Evolutionary conservation across 2,329 filamentous ascomycete species (phyloP).

Genomic region (Cadophora luteo-olivacea): DNA sequence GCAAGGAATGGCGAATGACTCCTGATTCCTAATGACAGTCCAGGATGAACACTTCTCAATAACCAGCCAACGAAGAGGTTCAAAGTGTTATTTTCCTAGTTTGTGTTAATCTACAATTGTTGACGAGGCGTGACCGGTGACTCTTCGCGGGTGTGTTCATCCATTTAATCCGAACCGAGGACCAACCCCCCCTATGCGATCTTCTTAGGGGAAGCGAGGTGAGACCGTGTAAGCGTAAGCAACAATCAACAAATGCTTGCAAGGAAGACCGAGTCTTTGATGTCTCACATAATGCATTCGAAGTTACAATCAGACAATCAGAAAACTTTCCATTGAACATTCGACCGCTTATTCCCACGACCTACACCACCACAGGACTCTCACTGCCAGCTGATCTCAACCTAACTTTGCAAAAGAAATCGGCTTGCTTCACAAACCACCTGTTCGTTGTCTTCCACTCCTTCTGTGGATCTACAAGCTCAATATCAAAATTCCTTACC

Average conservation of each 20-base stretch:
- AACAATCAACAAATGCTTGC: background rate
- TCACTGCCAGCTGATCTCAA: background rate
- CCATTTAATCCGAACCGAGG: background rate
- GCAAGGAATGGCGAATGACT: no score
- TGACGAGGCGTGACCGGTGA: no score
- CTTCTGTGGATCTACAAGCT: background rate
- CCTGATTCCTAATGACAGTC: no score
- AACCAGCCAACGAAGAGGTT: no score
- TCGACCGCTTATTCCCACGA: no score
- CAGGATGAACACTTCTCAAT: no score
- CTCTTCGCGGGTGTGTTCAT: background rate
- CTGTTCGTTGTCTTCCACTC: slow-evolving; percentile 18
- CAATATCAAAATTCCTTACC: slow-evolving; percentile 25
- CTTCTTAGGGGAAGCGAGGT: background rate
- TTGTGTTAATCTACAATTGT: background rate
- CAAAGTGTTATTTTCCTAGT: no score
- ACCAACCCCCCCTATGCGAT: background rate
- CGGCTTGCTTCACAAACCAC: slow-evolving; percentile 19
- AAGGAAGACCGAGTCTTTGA: background rate
- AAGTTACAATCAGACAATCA: no score
- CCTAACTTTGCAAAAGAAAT: slow-evolving; percentile 15
- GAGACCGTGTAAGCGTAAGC: background rate
- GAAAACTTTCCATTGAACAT: no score
- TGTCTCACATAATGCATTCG: background rate
- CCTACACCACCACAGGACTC: background rate